Evolutionary conservation across 495 filamentous ascomycete genomes (phyloP).

Genomic region (Penicillium verhagenii): DNA sequence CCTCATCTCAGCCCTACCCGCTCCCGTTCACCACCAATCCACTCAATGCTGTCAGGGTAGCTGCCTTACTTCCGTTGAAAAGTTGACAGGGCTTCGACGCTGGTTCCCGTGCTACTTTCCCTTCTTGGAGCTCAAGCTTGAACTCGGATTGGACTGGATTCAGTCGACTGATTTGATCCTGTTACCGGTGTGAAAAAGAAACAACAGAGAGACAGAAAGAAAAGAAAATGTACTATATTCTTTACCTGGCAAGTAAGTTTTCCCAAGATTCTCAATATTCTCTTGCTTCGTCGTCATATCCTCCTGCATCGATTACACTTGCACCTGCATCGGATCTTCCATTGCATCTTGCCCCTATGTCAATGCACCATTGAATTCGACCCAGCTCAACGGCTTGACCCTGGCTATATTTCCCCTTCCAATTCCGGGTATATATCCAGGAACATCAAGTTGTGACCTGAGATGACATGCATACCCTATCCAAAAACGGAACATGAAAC

Average conservation of each 20-base stretch:
- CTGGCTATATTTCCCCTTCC: background rate
- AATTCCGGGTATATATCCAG: background rate
- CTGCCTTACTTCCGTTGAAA: conserved; percentile 29
- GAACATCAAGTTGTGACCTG: background rate
- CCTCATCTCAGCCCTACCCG: conserved; percentile 23
- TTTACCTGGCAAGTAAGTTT: conserved; percentile 69
- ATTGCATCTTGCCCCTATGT: background rate
- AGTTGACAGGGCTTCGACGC: conserved; percentile 24
- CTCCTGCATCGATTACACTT: background rate
- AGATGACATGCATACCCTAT: background rate
- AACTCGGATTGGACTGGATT: no score
- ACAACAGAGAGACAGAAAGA: background rate
- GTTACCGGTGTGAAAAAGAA: background rate
- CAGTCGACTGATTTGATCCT: background rate
- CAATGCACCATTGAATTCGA: background rate
- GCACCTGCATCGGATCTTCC: background rate
- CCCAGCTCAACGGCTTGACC: background rate
- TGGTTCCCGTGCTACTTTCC: conserved; percentile 13
- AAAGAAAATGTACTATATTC: conserved; percentile 61
- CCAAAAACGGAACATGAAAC: background rate
- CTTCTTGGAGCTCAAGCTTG: conserved; percentile 7
- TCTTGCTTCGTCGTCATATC: background rate
- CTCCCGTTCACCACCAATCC: conserved; percentile 17
- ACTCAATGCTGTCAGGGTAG: conserved; percentile 34
- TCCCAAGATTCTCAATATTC: no score